A percentile compares a stretch with the other conserved stretches of the same genome.
Conservation (phyloP, 2,329 filamentous ascomycete genomes). For the Cercospora sojina region DNA sequence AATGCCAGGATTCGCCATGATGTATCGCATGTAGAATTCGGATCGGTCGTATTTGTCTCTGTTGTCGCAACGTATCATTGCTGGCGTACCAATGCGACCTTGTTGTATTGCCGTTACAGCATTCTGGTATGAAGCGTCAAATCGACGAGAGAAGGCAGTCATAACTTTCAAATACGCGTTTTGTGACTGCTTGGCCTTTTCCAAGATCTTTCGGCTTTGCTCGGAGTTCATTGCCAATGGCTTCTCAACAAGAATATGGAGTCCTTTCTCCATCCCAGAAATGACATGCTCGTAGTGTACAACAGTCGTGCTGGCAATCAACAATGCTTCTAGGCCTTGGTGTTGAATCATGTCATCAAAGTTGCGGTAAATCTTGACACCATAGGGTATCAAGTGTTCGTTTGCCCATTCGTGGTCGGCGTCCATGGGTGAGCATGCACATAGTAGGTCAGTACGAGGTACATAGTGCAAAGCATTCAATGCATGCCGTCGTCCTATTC, state of each 20-base stretch:
- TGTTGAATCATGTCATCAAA: conserved; percentile 59
- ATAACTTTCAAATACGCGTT: conserved; percentile 42
- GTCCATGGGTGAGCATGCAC: conserved; percentile 46
- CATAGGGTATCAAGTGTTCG: conserved; percentile 50
- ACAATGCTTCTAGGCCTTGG: conserved; percentile 54
- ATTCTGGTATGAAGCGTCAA: conserved; percentile 47
- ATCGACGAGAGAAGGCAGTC: conserved; percentile 48
- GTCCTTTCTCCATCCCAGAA: conserved; percentile 53
- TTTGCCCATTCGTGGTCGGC: conserved; percentile 47
- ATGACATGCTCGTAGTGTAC: conserved; percentile 59
- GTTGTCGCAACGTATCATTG: conserved; percentile 46
- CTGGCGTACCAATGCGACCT: conserved; percentile 43
- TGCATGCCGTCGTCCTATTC: conserved; percentile 23
- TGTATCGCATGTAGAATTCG: conserved; percentile 48
- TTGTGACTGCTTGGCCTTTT: conserved; percentile 14
- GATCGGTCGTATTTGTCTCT: conserved; percentile 42
- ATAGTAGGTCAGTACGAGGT: conserved; percentile 46
- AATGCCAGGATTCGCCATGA: conserved; percentile 43
- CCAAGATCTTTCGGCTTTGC: conserved; percentile 18
- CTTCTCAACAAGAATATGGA: conserved; percentile 60
- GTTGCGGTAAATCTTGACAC: conserved; percentile 54
- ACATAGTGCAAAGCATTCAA: conserved; percentile 46
- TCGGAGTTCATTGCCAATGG: conserved; percentile 36
- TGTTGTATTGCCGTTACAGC: conserved; percentile 39
- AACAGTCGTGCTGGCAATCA: conserved; percentile 55